Evolutionary conservation across 2,329 filamentous ascomycete genomes (phyloP).

Genomic region (Aspergillus sp.): DNA sequence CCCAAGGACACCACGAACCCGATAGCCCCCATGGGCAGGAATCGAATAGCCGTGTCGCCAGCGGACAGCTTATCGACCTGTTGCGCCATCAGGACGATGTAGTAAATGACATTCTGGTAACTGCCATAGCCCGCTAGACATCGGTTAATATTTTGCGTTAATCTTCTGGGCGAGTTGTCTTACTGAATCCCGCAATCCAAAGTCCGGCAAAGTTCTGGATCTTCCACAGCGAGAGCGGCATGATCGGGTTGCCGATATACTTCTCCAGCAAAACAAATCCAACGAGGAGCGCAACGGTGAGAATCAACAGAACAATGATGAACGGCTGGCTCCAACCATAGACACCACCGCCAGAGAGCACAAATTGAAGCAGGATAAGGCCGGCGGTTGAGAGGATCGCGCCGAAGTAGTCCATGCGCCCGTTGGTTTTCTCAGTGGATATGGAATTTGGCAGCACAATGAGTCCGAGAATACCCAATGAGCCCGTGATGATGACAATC

Average conservation of each 20-base stretch:
- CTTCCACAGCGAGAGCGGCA: slow-evolving; percentile 47
- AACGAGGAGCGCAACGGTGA: slow-evolving; percentile 37
- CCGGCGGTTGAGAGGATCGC: slow-evolving; percentile 43
- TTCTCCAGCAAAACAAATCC: slow-evolving; percentile 42
- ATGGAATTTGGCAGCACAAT: slow-evolving; percentile 40
- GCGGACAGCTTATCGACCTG: slow-evolving; percentile 39
- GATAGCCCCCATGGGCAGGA: slow-evolving; percentile 41
- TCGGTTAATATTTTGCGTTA: not conserved
- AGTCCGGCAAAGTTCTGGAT: slow-evolving; percentile 46
- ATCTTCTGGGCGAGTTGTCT: slow-evolving; percentile 3
- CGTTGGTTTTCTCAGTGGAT: slow-evolving; percentile 28
- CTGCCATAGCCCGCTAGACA: slow-evolving; percentile 40
- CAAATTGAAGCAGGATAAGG: slow-evolving; percentile 45
- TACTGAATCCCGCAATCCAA: slow-evolving; percentile 45
- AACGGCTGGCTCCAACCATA: slow-evolving; percentile 48
- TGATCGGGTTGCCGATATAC: slow-evolving; percentile 45
- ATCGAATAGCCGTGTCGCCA: slow-evolving; percentile 39
- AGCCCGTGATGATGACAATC: slow-evolving; percentile 32
- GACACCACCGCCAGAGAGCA: slow-evolving; percentile 45
- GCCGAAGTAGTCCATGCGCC: slow-evolving; percentile 42
- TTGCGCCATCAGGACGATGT: slow-evolving; percentile 42
- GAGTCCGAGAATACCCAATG: slow-evolving; percentile 28
- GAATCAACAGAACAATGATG: slow-evolving; percentile 42
- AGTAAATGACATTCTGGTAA: slow-evolving; percentile 44
- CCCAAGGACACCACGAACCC: slow-evolving; percentile 38